A percentile compares a stretch with the other conserved stretches of the same genome.
phyloP scores from a whole-genome alignment of 495 filamentous ascomycete genomes.

The Xeromyces bisporus region DNA sequence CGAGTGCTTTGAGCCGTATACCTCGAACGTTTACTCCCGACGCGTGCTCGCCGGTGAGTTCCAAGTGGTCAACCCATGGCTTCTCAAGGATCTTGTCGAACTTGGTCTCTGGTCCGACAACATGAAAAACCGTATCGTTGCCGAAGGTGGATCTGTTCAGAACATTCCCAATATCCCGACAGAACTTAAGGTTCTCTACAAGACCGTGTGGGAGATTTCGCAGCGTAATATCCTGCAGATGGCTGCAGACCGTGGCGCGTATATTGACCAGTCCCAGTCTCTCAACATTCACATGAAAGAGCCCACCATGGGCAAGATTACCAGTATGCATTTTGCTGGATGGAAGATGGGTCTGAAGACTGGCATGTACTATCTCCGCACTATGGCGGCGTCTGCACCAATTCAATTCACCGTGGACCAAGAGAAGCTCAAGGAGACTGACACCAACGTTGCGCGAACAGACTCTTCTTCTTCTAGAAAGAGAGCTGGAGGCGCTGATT shows the following conservation, averaged over 20 bases:
- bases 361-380: conserved; percentile 99
- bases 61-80: conserved; percentile 98
- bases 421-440: conserved; percentile 76
- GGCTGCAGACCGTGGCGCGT: conserved; percentile 95
- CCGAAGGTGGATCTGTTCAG: conserved; percentile 89
- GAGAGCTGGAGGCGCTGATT: conserved; percentile 41
- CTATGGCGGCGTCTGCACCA: conserved; percentile 86
- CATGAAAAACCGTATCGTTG: conserved; percentile 99
- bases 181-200: conserved; percentile 94
- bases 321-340: conserved; percentile 96
- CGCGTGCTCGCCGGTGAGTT: conserved; percentile 97
- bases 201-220: conserved; percentile 99
- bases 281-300: conserved; percentile 99
- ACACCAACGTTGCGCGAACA: conserved; percentile 65
- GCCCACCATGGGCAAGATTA: conserved; percentile 98
- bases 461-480: conserved; percentile 37
- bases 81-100: conserved; percentile 94
- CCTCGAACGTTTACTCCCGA: conserved; percentile 97
- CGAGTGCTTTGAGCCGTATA: conserved; percentile 99
- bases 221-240: conserved; percentile 91
- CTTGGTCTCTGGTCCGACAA: conserved; percentile 97
- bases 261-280: conserved; percentile 96
- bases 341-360: conserved; percentile 99
- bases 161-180: conserved; percentile 89
- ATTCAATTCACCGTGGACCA: conserved; percentile 99